These are phyloP conservation scores for Phytophthora parvispora DNA, from an alignment of 352 stramenopile genomes.

Conservation along the genomic window DNA sequence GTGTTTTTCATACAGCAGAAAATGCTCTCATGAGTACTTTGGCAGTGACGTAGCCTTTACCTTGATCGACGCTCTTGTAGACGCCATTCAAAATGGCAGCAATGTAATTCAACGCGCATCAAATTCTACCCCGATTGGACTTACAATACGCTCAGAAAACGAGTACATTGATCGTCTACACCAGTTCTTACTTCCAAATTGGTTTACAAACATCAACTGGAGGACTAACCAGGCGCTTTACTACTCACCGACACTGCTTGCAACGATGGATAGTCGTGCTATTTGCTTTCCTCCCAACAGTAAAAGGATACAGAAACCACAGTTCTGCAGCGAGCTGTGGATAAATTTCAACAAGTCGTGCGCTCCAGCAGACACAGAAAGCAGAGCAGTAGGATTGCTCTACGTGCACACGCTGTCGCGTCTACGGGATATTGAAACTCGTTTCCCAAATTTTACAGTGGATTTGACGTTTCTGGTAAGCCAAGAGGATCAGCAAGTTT, in stretches of 20 bases:
- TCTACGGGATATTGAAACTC: neutral
- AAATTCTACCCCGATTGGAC: neutral
- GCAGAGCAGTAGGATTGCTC: slow-evolving; percentile 2
- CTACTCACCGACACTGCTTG: slow-evolving; percentile 24
- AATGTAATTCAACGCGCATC: too few species aligned
- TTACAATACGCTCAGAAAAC: slow-evolving; percentile 19
- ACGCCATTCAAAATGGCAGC: neutral
- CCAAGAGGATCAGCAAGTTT: slow-evolving; percentile 22
- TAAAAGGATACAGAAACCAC: neutral
- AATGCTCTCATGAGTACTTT: neutral
- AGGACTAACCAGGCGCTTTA: slow-evolving; percentile 36
- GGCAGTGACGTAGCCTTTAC: slow-evolving; percentile 18
- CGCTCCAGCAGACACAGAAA: neutral
- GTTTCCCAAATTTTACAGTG: slow-evolving; percentile 6
- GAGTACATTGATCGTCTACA: slow-evolving; percentile 44
- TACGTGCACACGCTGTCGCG: slow-evolving; percentile 10
- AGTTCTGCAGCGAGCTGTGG: slow-evolving; percentile 27
- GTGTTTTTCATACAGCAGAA: slow-evolving; percentile 27
- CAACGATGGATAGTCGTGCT: neutral
- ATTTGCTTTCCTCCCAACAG: slow-evolving; percentile 23
- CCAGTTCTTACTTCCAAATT: slow-evolving; percentile 34
- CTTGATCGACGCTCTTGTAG: slow-evolving; percentile 30
- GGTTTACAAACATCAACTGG: slow-evolving; percentile 34
- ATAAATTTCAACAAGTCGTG: slow-evolving; percentile 20
- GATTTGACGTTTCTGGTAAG: slow-evolving; percentile 28